Evolutionary conservation across 257 asterid genomes (phyloP).

Genomic region (Thymus quinquecostatus): DNA sequence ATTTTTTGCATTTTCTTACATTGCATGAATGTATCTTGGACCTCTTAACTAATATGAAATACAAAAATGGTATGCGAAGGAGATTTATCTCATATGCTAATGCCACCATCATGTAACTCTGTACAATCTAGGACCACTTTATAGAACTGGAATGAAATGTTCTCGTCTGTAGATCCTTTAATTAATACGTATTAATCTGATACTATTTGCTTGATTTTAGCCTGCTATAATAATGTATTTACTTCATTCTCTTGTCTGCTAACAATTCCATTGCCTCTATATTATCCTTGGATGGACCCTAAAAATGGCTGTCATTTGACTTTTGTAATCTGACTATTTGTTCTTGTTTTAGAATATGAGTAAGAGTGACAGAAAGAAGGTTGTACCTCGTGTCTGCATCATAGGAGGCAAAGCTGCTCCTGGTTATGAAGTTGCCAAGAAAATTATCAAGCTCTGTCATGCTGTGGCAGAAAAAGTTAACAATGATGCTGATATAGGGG

Average conservation of each 20-base stretch:
- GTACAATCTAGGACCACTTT: background rate
- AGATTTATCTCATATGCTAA: background rate
- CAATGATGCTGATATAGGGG: constrained; percentile 48
- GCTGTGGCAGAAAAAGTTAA: constrained; percentile 55
- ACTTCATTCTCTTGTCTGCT: constrained; percentile 4
- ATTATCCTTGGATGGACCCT: constrained; percentile 3
- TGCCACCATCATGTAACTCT: background rate
- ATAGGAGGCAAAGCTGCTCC: constrained; percentile 69
- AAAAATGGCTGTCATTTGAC: constrained; percentile 1
- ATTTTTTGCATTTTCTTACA: background rate
- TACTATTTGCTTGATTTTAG: background rate
- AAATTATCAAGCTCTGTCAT: constrained; percentile 59
- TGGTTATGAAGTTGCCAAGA: constrained; percentile 60
- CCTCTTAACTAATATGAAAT: background rate
- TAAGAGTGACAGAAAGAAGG: constrained; percentile 43
- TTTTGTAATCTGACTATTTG: background rate
- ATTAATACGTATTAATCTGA: background rate
- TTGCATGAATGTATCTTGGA: background rate
- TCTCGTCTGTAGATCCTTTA: background rate
- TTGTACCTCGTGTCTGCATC: constrained; percentile 58
- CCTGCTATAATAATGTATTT: background rate
- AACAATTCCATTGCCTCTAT: background rate
- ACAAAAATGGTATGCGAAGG: background rate
- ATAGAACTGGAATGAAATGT: background rate
- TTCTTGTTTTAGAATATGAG: constrained; percentile 46